Conservation (phyloP, 2,329 filamentous ascomycete genomes). For the Aspergillus sp. region DNA sequence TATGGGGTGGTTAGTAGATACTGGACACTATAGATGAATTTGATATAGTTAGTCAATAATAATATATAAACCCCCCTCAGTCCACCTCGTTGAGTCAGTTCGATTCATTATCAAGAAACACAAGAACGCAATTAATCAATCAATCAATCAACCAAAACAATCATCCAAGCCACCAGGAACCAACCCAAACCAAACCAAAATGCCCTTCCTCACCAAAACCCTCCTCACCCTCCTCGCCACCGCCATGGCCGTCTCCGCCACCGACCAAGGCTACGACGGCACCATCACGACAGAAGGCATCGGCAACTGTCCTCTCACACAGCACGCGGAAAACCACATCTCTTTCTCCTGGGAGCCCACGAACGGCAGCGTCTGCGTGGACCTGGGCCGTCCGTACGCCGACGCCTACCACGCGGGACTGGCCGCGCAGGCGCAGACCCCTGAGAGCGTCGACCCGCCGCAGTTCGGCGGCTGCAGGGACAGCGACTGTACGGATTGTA, state of each 20-base stretch:
- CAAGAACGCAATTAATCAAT: background rate
- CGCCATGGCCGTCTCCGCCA: background rate
- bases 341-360: background rate
- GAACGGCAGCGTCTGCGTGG: background rate
- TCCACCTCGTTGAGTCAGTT: no score
- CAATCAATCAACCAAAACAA: background rate
- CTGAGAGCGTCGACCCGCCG: background rate
- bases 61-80: no score
- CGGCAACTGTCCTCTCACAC: background rate
- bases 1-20: no score
- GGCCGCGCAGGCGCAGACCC: background rate
- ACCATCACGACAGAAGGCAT: background rate
- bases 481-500: background rate
- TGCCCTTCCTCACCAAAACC: background rate
- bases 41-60: no score
- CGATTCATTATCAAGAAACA: no score
- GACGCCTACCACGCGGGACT: background rate
- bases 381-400: background rate
- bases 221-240: background rate
- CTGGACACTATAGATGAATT: no score
- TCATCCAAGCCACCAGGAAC: background rate
- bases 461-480: background rate
- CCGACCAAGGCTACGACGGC: background rate
- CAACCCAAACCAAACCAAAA: background rate
- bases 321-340: background rate